Percentiles rank a stretch among this genome's conserved stretches.
phyloP scores from a whole-genome alignment of 139 green algal species.

The Ettlia oleoabundans region DNA sequence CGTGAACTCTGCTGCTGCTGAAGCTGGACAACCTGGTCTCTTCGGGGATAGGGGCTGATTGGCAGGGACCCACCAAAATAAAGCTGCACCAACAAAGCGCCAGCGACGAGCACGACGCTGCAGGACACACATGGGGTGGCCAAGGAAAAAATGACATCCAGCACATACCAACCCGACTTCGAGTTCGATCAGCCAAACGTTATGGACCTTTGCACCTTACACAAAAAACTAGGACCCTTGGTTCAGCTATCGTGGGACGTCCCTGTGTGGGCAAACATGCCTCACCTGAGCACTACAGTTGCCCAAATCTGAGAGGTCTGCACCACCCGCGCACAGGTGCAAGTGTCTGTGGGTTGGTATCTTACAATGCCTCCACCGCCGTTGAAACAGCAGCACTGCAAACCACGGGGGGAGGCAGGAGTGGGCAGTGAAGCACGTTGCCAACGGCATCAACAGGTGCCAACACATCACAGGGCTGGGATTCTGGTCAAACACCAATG shows the following conservation, averaged over 20 bases:
- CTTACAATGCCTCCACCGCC: constrained; percentile 19
- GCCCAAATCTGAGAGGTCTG: background rate
- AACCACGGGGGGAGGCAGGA: background rate
- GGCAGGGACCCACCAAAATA: constrained; percentile 21
- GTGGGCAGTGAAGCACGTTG: no score
- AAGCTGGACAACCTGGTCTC: background rate
- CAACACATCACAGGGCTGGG: no score
- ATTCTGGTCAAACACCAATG: no score
- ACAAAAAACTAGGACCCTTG: no score
- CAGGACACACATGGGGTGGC: no score
- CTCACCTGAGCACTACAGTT: constrained; percentile 24
- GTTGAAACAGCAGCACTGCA: constrained; percentile 27
- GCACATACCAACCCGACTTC: no score
- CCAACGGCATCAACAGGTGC: no score
- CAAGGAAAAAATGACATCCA: background rate
- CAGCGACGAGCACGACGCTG: constrained; percentile 10
- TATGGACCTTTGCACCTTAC: no score
- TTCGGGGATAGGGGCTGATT: background rate
- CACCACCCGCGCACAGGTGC: constrained; percentile 3
- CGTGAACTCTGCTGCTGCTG: background rate
- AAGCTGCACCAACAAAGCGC: constrained; percentile 13
- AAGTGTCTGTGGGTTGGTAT: constrained; percentile 1
- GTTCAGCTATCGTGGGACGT: no score
- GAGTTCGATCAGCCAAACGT: no score
- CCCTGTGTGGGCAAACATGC: background rate